A percentile compares a stretch with the other conserved stretches of the same genome.
Evolutionary conservation across 257 asterid genomes (phyloP).

Genomic region (Scutellaria barbata): DNA sequence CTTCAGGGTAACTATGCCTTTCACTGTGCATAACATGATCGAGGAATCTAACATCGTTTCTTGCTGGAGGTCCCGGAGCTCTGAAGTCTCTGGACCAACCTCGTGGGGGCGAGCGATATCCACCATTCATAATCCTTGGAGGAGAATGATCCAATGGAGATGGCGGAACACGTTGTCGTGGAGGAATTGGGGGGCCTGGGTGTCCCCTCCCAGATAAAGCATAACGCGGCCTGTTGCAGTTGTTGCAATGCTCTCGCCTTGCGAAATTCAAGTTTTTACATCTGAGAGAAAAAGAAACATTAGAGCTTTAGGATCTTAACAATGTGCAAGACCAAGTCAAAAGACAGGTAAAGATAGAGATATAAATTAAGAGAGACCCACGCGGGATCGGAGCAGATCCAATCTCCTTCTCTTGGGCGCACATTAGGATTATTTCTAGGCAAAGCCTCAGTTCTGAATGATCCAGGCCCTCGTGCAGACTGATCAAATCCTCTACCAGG

Average conservation of each 20-base stretch:
- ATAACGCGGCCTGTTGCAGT: conserved; percentile 78
- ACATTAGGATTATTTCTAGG: conserved; percentile 86
- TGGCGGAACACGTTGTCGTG: conserved; percentile 54
- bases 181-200: conserved; percentile 53
- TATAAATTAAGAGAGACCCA: conserved; percentile 56
- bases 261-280: conserved; percentile 93
- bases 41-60: conserved; percentile 65
- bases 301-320: not conserved
- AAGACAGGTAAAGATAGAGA: conserved; percentile 13
- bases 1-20: conserved; percentile 52
- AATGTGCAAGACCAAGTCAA: conserved; percentile 19
- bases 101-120: conserved; percentile 76
- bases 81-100: conserved; percentile 79
- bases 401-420: conserved; percentile 90
- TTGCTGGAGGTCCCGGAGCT: conserved; percentile 56
- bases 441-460: conserved; percentile 58
- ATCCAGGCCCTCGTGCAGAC: conserved; percentile 60
- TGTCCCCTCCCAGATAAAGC: conserved; percentile 62
- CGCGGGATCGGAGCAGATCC: conserved; percentile 88
- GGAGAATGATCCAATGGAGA: conserved; percentile 60
- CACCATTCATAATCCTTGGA: conserved; percentile 56
- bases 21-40: conserved; percentile 58
- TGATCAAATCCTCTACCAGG: conserved; percentile 67
- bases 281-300: conserved; percentile 42
- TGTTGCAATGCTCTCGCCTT: conserved; percentile 85